Base-by-base conservation (phyloP, 768 basidiomycete species). In the Podaxis carcinomalis region DNA sequence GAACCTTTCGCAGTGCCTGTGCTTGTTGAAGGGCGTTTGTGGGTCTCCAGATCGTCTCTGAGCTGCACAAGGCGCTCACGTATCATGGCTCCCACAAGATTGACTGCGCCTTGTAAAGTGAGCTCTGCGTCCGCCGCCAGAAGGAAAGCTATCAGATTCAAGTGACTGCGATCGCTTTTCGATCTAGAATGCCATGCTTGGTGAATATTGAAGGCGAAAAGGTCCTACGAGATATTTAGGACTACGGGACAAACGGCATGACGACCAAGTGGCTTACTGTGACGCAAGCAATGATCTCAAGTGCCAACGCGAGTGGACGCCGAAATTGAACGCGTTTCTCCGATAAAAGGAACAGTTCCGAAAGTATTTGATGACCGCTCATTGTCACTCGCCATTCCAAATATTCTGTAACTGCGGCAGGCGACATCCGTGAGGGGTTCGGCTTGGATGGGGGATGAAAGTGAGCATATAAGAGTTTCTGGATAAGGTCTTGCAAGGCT, bases 141-240 rank as follows among this genome's bases (percentile, higher is more conserved):
- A 10, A 61, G 42, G 35, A 36, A 61, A 7, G 52, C 37, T 16
- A 61, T 13, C 6, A 61, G 42, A 19, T 61, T 61, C 5, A 61
- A 36, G 25, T 61, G 59, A 44, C 32, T 36, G 28, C 39, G 37
- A 16, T 40, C 23, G 10, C 16, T 42, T 21, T 46, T 27, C n/a
- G 52, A 36, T 44, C 21, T 39, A 16, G 42, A 36, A 16, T 54
- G 32, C 59, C 59, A 61, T 35, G 59, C 59, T 61, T 61, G 59
- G 25, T 61, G 59, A n/a, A 61, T 39, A 16, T 61, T 61, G n/a
- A 50, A 61, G 5, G 52, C 59, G 11, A 61, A 61, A 23, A 61
- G 28, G 13, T 61, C 59, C 59, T 58, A 16, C 25, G 35, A 1
- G 19, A n/a, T 23, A 19, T 9, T 51, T 9, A 13, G 28, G 7